These are phyloP conservation scores for Ogataea hybrid DNA, from an alignment of 1,139 yeast genomes.

Conservation along the genomic window DNA sequence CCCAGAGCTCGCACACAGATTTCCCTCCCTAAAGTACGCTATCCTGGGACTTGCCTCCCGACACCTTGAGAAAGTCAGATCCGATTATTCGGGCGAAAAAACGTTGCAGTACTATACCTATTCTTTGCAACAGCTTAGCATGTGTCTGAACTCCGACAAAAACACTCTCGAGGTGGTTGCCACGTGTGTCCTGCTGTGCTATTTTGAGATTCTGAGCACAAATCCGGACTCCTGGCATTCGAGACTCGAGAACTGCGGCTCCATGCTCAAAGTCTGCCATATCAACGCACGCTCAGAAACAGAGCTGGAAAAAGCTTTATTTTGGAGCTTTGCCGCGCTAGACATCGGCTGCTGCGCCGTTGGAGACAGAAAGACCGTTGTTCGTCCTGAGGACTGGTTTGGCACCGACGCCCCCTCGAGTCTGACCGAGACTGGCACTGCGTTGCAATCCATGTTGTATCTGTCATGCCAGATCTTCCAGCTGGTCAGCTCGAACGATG, in stretches of 20 bases:
- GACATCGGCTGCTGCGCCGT: slow-evolving; percentile 37
- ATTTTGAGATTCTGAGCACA: slow-evolving; percentile 28
- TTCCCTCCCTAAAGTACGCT: slow-evolving; percentile 29
- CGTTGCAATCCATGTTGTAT: slow-evolving; percentile 16
- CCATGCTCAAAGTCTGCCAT: slow-evolving; percentile 33
- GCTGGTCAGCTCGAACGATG: slow-evolving; percentile 16
- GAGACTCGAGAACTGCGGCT: slow-evolving; percentile 40
- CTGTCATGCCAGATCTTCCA: slow-evolving; percentile 16
- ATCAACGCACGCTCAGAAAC: slow-evolving; percentile 36
- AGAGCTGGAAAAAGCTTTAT: slow-evolving; percentile 33
- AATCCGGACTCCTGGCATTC: slow-evolving; percentile 33
- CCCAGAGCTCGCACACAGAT: slow-evolving; percentile 23
- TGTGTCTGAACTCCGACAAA: slow-evolving; percentile 16
- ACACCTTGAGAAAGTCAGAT: slow-evolving; percentile 25
- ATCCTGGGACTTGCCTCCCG: slow-evolving; percentile 31
- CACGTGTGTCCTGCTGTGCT: slow-evolving; percentile 25
- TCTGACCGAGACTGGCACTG: slow-evolving; percentile 2
- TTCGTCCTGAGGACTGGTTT: slow-evolving; percentile 16
- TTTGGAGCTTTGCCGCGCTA: slow-evolving; percentile 40
- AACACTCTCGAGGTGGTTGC: slow-evolving; percentile 14
- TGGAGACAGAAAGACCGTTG: slow-evolving; percentile 36
- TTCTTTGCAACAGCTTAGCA: slow-evolving; percentile 27
- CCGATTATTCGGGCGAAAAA: slow-evolving; percentile 23
- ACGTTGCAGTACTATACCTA: slow-evolving; percentile 29
- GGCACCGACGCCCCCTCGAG: background rate